phyloP scores from a whole-genome alignment of 2,329 filamentous ascomycete genomes.

The Trichoderma semiorbis region DNA sequence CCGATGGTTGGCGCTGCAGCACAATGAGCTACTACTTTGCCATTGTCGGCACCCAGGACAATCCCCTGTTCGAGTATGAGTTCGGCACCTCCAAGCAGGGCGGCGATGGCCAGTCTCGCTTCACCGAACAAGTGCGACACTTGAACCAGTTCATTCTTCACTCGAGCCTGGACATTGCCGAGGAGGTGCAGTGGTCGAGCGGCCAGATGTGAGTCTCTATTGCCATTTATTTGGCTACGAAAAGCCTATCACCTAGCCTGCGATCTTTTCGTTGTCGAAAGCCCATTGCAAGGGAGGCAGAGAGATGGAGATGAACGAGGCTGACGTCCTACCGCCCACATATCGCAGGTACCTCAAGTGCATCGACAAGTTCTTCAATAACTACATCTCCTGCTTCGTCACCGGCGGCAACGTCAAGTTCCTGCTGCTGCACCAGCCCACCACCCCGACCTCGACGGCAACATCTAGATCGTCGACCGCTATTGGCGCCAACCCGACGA shows the following conservation, averaged over 20 bases:
- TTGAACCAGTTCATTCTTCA: slow-evolving; percentile 98
- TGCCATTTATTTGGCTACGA: background rate
- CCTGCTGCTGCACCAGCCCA: slow-evolving; percentile 84
- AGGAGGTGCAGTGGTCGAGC: slow-evolving; percentile 91
- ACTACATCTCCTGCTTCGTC: slow-evolving; percentile 91
- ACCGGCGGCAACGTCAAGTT: slow-evolving; percentile 92
- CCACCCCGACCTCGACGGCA: slow-evolving; percentile 38
- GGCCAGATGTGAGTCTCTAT: slow-evolving; percentile 66
- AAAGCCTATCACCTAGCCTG: background rate
- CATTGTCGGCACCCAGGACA: slow-evolving; percentile 92
- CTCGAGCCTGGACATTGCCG: slow-evolving; percentile 87
- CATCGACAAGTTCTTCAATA: slow-evolving; percentile 95
- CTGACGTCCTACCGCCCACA: background rate
- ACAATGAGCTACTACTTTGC: slow-evolving; percentile 98
- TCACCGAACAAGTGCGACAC: slow-evolving; percentile 82
- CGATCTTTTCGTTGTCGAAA: background rate
- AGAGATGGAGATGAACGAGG: background rate
- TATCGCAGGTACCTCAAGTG: slow-evolving; percentile 83
- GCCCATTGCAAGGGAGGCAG: background rate
- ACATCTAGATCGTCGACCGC: slow-evolving; percentile 61
- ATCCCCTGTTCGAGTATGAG: slow-evolving; percentile 92
- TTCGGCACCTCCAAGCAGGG: slow-evolving; percentile 96
- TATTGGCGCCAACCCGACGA: slow-evolving; percentile 79
- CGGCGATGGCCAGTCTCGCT: slow-evolving; percentile 87
- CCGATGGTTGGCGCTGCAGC: slow-evolving; percentile 13